Evolutionary conservation across 441 rosid genomes (phyloP).

Genomic region (Populus tomentosa): DNA sequence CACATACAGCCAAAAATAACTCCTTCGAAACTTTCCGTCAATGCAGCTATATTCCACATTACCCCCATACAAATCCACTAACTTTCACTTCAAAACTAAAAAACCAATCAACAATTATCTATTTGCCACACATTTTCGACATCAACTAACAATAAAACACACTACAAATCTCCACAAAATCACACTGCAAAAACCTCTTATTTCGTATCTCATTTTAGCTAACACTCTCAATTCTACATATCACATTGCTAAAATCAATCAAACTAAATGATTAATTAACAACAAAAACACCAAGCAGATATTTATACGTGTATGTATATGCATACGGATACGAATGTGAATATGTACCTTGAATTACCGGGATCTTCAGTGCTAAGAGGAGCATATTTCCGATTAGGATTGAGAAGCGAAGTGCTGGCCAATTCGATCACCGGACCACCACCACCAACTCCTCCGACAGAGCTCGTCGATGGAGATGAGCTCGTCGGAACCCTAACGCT

Average conservation of each 20-base stretch:
- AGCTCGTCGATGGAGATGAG: conserved; percentile 32
- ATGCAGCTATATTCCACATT: background rate
- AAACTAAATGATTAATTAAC: background rate
- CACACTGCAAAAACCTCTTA: background rate
- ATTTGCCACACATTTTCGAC: background rate
- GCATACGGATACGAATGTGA: background rate
- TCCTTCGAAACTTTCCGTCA: background rate
- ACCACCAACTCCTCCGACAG: conserved; percentile 19
- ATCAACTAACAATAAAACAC: background rate
- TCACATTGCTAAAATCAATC: background rate
- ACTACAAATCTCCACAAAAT: background rate
- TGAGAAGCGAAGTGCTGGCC: conserved; percentile 74
- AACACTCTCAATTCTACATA: background rate
- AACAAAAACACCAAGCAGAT: background rate
- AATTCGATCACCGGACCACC: conserved; percentile 80
- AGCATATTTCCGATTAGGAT: conserved; percentile 61
- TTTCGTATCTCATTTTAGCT: background rate
- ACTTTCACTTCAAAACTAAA: background rate
- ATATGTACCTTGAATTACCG: conserved; percentile 60
- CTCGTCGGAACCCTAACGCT: conserved; percentile 64
- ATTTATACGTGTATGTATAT: background rate
- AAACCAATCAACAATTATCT: background rate
- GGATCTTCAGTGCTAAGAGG: conserved; percentile 91
- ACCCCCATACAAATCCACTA: background rate
- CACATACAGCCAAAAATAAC: background rate